Evolutionary conservation across 176 grass and related monocot genomes (phyloP).

Genomic region (Calamus simplicifolius): DNA sequence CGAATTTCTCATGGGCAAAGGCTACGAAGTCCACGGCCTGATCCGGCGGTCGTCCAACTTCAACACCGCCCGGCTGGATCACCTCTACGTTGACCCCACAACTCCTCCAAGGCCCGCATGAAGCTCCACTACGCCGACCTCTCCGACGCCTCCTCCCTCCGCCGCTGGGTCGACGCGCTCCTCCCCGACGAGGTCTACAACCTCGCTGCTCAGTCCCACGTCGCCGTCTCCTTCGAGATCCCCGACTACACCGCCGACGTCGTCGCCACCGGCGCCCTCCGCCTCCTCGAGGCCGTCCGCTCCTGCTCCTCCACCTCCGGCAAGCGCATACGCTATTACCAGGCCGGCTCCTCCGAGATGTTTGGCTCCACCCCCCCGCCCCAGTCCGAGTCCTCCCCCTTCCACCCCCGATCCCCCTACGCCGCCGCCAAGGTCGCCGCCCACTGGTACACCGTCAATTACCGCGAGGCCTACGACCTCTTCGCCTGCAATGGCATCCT

Average conservation of each 20-base stretch:
- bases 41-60: slow-evolving; percentile 98
- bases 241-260: slow-evolving; percentile 96
- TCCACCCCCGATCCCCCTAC: slow-evolving; percentile 90
- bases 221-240: slow-evolving; percentile 91
- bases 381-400: slow-evolving; percentile 61
- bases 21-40: slow-evolving; percentile 96
- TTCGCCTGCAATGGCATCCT: slow-evolving; percentile 97
- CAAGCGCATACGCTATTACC: slow-evolving; percentile 72
- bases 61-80: slow-evolving; percentile 79
- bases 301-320: slow-evolving; percentile 8
- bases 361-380: slow-evolving; percentile 94
- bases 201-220: slow-evolving; percentile 90
- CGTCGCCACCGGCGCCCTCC: slow-evolving; percentile 72
- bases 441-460: slow-evolving; percentile 99
- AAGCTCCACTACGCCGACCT: slow-evolving; percentile 97
- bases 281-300: slow-evolving; percentile 94
- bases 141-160: slow-evolving; percentile 88
- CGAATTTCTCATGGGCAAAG: slow-evolving; percentile 71
- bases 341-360: slow-evolving; percentile 96
- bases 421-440: slow-evolving; percentile 92
- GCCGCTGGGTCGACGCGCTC: slow-evolving; percentile 71
- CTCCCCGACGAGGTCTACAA: slow-evolving; percentile 99
- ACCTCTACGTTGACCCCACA: slow-evolving; percentile 95
- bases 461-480: slow-evolving; percentile 85
- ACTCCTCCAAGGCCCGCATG: slow-evolving; percentile 52